Conservation (phyloP, 495 filamentous ascomycete species). For the Lepraria neglecta region DNA sequence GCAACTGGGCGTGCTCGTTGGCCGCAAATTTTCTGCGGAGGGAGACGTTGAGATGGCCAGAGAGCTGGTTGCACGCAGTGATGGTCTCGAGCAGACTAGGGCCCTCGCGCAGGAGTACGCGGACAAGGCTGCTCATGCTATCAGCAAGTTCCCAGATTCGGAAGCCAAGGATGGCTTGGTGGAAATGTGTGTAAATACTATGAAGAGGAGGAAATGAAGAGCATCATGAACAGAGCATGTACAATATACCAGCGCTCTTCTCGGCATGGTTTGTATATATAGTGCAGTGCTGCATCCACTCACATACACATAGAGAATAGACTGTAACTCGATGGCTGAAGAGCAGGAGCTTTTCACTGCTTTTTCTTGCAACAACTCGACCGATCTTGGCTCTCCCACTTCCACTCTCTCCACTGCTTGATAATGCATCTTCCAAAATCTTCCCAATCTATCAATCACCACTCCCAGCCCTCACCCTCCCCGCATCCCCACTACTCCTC, state of each 20-base stretch:
- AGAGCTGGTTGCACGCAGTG: constrained; percentile 70
- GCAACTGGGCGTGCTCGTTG: constrained; percentile 81
- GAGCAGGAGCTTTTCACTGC: not conserved
- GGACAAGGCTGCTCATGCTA: constrained; percentile 76
- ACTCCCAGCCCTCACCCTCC: constrained; percentile 26
- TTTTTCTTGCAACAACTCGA: not conserved
- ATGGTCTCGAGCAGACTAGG: constrained; percentile 85
- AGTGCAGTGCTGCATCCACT: constrained; percentile 12
- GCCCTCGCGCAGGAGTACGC: constrained; percentile 84
- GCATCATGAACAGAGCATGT: not conserved
- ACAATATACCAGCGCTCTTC: not conserved
- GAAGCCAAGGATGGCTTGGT: constrained; percentile 86
- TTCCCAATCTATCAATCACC: constrained; percentile 9
- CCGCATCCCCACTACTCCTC: constrained; percentile 15
- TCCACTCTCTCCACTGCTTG: too few relatives aligned
- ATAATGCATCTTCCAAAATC: not conserved
- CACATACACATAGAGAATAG: constrained; percentile 12
- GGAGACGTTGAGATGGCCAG: constrained; percentile 83
- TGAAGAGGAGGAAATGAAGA: constrained; percentile 75
- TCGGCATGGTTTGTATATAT: constrained; percentile 4
- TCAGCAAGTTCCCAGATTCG: constrained; percentile 76
- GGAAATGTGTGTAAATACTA: constrained; percentile 88
- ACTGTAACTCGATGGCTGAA: not conserved
- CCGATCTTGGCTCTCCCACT: not conserved
- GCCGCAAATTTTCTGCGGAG: constrained; percentile 75